These are phyloP conservation scores for Noccaea caerulescens DNA, from an alignment of 345 rosid species.

Conservation along the genomic window DNA sequence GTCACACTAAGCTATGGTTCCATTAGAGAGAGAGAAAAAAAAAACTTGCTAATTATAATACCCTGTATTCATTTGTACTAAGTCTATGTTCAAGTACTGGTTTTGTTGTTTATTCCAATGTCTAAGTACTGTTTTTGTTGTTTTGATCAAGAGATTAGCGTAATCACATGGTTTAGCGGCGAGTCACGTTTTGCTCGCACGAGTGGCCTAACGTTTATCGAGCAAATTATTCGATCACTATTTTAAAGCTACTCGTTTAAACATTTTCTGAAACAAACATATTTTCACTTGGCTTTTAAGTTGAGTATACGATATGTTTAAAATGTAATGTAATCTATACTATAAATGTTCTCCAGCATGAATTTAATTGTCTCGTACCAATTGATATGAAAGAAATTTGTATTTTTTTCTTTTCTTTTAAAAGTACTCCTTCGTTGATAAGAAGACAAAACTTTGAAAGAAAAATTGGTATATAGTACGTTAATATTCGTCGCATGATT, in stretches of 20 bases:
- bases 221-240: conserved; percentile 46
- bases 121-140: conserved; percentile 32
- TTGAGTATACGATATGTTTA: not conserved
- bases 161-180: conserved; percentile 43
- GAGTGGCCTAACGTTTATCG: conserved; percentile 71
- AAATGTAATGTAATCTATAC: not conserved
- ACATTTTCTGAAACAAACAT: not conserved
- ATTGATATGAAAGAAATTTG: not conserved
- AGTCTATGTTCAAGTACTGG: not conserved
- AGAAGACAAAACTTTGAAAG: conserved; percentile 28
- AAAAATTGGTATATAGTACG: conserved; percentile 22
- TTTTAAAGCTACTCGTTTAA: conserved; percentile 31
- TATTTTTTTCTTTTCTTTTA: too few relatives aligned
- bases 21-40: too few relatives aligned
- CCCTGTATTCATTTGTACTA: not conserved
- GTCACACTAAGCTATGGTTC: too few relatives aligned
- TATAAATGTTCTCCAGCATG: not conserved
- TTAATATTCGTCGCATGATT: conserved; percentile 41
- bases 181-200: conserved; percentile 63
- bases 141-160: conserved; percentile 19
- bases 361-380: not conserved
- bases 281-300: conserved; percentile 15
- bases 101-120: conserved; percentile 22
- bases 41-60: not conserved
- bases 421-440: not conserved